A percentile compares a stretch with the other conserved stretches of the same genome.
phyloP scores from a whole-genome alignment of 2,329 filamentous ascomycete species.

The Colletotrichum sp. region DNA sequence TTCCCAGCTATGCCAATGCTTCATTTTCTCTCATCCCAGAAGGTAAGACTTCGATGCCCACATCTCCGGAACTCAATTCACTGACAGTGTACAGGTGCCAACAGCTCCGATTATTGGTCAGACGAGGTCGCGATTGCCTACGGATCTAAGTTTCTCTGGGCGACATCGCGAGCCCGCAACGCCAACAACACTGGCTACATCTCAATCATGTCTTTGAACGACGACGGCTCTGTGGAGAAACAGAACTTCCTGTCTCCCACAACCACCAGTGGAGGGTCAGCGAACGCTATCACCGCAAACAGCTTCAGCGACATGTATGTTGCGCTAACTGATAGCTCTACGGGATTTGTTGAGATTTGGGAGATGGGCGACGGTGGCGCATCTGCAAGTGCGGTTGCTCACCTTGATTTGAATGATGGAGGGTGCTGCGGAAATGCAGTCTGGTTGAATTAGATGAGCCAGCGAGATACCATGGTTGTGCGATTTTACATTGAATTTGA shows the following conservation, averaged over 20 bases:
- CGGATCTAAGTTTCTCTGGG: neutral
- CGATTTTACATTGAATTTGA: no score
- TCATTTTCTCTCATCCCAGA: neutral
- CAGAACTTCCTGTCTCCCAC: constrained; percentile 35
- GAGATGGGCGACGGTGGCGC: constrained; percentile 25
- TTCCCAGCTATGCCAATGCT: neutral
- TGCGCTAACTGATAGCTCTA: constrained; percentile 36
- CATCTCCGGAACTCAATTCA: neutral
- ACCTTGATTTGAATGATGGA: neutral
- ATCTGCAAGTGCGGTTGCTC: neutral
- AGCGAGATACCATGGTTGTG: neutral
- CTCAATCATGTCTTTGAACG: constrained; percentile 28
- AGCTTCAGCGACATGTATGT: constrained; percentile 34
- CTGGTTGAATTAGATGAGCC: neutral
- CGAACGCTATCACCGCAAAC: constrained; percentile 36
- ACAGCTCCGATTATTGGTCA: neutral
- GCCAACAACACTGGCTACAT: constrained; percentile 31
- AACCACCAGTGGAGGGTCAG: constrained; percentile 34
- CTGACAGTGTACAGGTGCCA: neutral
- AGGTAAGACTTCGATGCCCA: neutral
- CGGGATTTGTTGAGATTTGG: constrained; percentile 38
- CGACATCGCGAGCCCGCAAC: neutral
- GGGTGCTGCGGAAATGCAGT: neutral
- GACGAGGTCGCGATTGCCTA: neutral
- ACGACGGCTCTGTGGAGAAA: constrained; percentile 27